These are phyloP conservation scores for Lasiosphaeriaceae sp. DNA, from an alignment of 495 filamentous ascomycete species.

Conservation along the genomic window DNA sequence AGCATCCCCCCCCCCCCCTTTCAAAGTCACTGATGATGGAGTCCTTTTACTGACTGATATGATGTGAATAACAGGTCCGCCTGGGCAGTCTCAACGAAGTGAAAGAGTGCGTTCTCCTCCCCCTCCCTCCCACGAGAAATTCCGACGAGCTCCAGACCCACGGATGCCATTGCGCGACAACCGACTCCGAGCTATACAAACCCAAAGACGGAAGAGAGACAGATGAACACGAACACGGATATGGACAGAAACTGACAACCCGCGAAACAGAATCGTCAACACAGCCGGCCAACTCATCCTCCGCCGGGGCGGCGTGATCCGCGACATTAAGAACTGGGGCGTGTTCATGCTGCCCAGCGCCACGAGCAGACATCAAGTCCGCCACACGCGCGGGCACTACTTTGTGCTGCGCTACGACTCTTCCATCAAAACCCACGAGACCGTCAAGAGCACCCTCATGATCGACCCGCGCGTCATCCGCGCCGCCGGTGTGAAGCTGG, in stretches of 20 bases:
- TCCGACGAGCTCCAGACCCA: background rate
- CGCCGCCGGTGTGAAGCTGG: conserved; percentile 81
- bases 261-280: conserved; percentile 67
- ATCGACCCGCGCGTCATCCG: conserved; percentile 89
- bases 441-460: conserved; percentile 68
- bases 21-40: too few species aligned
- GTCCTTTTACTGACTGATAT: background rate
- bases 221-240: background rate
- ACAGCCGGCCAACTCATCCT: conserved; percentile 82
- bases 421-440: conserved; percentile 62
- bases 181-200: too few species aligned
- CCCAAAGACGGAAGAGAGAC: too few species aligned
- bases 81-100: conserved; percentile 83
- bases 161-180: too few species aligned
- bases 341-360: conserved; percentile 75
- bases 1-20: too few species aligned
- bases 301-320: conserved; percentile 80
- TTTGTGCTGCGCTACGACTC: conserved; percentile 97
- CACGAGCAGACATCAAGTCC: conserved; percentile 70
- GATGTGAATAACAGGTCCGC: conserved; percentile 61
- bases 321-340: conserved; percentile 93
- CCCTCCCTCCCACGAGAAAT: conserved; percentile 1
- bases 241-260: background rate
- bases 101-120: conserved; percentile 72
- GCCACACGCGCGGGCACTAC: conserved; percentile 82